Percentiles rank a stretch among this genome's conserved stretches.
Evolutionary conservation across 305 asterid species (phyloP).

Genomic region (Rubia tinctorum): DNA sequence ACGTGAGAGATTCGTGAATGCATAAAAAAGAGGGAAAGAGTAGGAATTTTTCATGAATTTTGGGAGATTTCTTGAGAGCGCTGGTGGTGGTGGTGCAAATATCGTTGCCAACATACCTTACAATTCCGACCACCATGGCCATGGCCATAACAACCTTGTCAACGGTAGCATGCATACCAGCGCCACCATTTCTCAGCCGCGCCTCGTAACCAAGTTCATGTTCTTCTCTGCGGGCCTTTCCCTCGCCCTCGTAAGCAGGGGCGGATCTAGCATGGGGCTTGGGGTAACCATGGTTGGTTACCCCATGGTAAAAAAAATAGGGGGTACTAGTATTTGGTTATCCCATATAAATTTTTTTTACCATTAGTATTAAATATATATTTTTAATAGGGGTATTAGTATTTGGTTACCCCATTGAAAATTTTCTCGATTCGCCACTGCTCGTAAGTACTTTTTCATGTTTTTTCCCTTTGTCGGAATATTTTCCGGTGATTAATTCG

Average conservation of each 20-base stretch:
- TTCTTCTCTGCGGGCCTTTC: too few relatives aligned
- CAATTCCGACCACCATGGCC: conserved; percentile 22
- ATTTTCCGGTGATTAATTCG: neutral
- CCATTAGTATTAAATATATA: too few relatives aligned
- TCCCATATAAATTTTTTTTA: too few relatives aligned
- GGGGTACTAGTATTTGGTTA: too few relatives aligned
- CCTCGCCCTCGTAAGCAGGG: conserved; percentile 84
- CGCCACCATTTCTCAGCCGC: conserved; percentile 46
- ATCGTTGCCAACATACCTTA: conserved; percentile 45
- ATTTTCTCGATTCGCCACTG: too few relatives aligned
- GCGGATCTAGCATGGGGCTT: too few relatives aligned
- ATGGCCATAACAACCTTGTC: conserved; percentile 15
- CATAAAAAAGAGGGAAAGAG: neutral
- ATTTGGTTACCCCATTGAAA: too few relatives aligned
- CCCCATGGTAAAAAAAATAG: too few relatives aligned
- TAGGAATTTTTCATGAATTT: conserved; percentile 68
- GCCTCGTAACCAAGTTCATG: too few relatives aligned
- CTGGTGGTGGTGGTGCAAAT: conserved; percentile 50
- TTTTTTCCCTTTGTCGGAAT: neutral
- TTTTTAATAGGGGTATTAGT: too few relatives aligned
- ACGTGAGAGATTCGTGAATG: conserved; percentile 5
- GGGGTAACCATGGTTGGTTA: too few relatives aligned
- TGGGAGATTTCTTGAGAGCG: conserved; percentile 69
- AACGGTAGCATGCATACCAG: conserved; percentile 40
- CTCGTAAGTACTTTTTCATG: neutral